Evolutionary conservation across 306 rosid genomes (phyloP), one percentile per base, ranked within the genome.

Genomic region (Begonia fuchsioides): DNA sequence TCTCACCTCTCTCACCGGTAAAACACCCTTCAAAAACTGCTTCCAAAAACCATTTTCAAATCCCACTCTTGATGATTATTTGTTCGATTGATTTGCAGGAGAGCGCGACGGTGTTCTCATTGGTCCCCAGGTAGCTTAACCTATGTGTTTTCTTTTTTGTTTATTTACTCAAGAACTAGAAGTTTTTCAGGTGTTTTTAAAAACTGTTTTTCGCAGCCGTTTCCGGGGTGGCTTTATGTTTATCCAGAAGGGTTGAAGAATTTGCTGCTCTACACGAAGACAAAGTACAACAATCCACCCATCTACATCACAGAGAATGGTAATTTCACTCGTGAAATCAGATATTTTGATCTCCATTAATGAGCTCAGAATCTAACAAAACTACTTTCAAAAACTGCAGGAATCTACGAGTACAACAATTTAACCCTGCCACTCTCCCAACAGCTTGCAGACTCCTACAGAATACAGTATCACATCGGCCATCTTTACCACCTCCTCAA

Each of bases 241-340:
- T 82, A 77, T 77, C 93, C 83, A 17, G 66, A 51, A 17, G 83
- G 83, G 61, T 47, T 82, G 49, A 56, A 56, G 51, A 59, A 64
- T 39, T 59, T 75, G 18, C 53, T 81, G 46, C 51, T 59, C 1
- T 77, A 75, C 63, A 69, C 63, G 2, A 82, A 70, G 70, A 45
- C 32, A 12, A 75, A 72, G 50, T 82, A 62, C 38, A 52, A 77
- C 52, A 55, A 71, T 65, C 80, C 93, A 12, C 35, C 61, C 17
- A 69, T 81, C 39, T 81, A 71, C 64, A 62, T 82, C 52, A 78
- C 86, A 9, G 86, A 77, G 50, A 82, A 82, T 67, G 93, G 93
- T 82, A 69, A 53, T 19, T 11, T n/a, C n/a, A n/a, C n/a, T n/a
- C n/a, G n/a, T n/a, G n/a, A 26, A 26, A 4, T 26, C 35, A 26